phyloP scores from a whole-genome alignment of 31 red algal genomes.

The Asparagopsis taxiformis region DNA sequence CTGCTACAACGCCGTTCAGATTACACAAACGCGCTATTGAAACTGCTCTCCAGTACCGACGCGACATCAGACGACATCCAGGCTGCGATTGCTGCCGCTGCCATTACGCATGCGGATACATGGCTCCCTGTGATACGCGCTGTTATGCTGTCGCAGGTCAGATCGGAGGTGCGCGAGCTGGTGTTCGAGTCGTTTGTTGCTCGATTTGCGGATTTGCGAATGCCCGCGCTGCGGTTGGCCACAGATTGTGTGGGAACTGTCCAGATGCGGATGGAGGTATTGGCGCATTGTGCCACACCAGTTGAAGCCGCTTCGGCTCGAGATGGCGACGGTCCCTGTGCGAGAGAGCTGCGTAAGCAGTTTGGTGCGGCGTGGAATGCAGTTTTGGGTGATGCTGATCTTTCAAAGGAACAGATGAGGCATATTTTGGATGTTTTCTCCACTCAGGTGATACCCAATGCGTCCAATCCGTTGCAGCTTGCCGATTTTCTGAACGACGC shows the following conservation, averaged over 20 bases:
- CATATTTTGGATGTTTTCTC: slow-evolving; percentile 7
- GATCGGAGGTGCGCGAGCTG: slow-evolving; percentile 7
- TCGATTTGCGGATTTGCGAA: slow-evolving; percentile 44
- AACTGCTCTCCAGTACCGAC: background rate
- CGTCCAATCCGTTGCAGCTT: slow-evolving; percentile 55
- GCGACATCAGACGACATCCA: background rate
- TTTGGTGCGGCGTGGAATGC: slow-evolving; percentile 33
- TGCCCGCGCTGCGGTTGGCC: slow-evolving; percentile 22
- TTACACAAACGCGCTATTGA: background rate
- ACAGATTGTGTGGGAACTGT: background rate
- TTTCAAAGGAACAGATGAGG: background rate
- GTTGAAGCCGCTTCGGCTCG: background rate
- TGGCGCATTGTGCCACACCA: slow-evolving; percentile 4
- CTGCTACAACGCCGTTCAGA: background rate
- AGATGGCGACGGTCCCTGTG: background rate
- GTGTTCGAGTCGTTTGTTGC: slow-evolving; percentile 10
- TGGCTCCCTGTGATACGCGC: slow-evolving; percentile 8
- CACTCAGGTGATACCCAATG: slow-evolving; percentile 40
- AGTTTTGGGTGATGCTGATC: slow-evolving; percentile 7
- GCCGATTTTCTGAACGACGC: slow-evolving; percentile 55
- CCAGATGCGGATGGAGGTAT: slow-evolving; percentile 6
- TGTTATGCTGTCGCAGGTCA: background rate
- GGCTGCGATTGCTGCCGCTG: slow-evolving; percentile 24
- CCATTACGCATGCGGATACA: slow-evolving; percentile 22
- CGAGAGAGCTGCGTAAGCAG: slow-evolving; percentile 4